phyloP scores from a whole-genome alignment of 441 rosid genomes.

The Populus tomentosa region DNA sequence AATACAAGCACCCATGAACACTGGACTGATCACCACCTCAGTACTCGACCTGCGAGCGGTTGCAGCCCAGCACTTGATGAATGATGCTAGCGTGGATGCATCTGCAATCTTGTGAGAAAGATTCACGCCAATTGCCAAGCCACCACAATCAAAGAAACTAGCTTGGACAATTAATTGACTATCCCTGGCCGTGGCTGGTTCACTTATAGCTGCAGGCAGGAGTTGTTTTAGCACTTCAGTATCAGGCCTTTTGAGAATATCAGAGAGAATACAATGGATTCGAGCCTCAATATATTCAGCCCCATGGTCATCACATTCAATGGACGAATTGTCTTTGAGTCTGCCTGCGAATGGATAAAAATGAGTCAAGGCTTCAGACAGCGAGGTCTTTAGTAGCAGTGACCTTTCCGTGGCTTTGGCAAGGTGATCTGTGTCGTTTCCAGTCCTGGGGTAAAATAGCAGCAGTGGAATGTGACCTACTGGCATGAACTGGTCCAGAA shows the following conservation, averaged over 20 bases:
- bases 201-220: constrained; percentile 25
- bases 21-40: neutral
- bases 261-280: constrained; percentile 26
- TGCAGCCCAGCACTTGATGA: constrained; percentile 18
- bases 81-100: constrained; percentile 8
- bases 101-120: constrained; percentile 26
- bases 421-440: neutral
- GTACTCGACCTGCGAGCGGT: neutral
- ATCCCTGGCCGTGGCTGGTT: constrained; percentile 19
- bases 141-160: constrained; percentile 29
- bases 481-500: constrained; percentile 30
- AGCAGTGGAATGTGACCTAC: constrained; percentile 7
- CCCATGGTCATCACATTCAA: constrained; percentile 44
- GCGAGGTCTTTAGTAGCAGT: constrained; percentile 15
- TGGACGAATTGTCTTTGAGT: constrained; percentile 28
- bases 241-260: constrained; percentile 25
- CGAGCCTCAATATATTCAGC: constrained; percentile 37
- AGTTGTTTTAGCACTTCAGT: constrained; percentile 20
- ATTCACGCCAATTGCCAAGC: constrained; percentile 26
- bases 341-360: constrained; percentile 41
- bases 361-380: constrained; percentile 23
- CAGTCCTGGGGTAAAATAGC: constrained; percentile 19
- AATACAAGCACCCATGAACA: constrained; percentile 12
- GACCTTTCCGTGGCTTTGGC: neutral
- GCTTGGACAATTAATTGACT: constrained; percentile 23